Conservation (phyloP, 805 yeast species). For the Kluyveromyces lactis region DNA sequence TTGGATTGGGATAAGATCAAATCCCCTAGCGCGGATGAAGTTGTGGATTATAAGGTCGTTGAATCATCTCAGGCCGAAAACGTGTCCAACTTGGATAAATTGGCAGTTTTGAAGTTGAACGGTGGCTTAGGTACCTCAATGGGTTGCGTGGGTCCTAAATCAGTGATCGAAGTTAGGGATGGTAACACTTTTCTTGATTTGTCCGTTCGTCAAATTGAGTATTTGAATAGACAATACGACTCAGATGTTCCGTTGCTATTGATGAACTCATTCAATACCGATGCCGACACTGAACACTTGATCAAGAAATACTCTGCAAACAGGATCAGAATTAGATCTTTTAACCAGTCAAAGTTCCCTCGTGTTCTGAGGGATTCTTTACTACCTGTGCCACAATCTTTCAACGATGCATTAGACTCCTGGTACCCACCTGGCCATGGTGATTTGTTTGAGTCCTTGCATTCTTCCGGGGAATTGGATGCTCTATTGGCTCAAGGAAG, state of each 20-base stretch:
- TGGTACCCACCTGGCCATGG: slow-evolving; percentile 99
- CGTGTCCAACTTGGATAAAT: slow-evolving; percentile 49
- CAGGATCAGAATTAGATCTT: slow-evolving; percentile 87
- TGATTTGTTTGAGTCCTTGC: slow-evolving; percentile 86
- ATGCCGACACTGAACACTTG: slow-evolving; percentile 87
- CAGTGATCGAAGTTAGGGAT: slow-evolving; percentile 96
- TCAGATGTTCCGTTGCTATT: slow-evolving; percentile 91
- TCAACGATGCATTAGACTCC: slow-evolving; percentile 65
- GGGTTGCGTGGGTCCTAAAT: slow-evolving; percentile 99
- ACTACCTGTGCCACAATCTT: slow-evolving; percentile 81
- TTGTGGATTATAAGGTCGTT: slow-evolving; percentile 63
- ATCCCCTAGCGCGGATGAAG: slow-evolving; percentile 86
- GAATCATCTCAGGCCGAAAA: slow-evolving; percentile 28
- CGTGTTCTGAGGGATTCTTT: slow-evolving; percentile 92
- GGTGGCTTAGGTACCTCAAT: slow-evolving; percentile 99
- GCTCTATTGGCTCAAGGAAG: slow-evolving; percentile 85
- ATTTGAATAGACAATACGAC: slow-evolving; percentile 80
- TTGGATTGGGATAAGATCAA: slow-evolving; percentile 93
- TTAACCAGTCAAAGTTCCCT: slow-evolving; percentile 97
- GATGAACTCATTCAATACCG: slow-evolving; percentile 98
- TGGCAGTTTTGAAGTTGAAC: slow-evolving; percentile 92
- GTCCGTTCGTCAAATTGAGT: slow-evolving; percentile 94
- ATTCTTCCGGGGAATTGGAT: slow-evolving; percentile 87
- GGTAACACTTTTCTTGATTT: slow-evolving; percentile 95
- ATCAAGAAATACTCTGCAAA: slow-evolving; percentile 96